Evolutionary conservation across 345 rosid species (phyloP).

Genomic region (Eutrema japonicum): DNA sequence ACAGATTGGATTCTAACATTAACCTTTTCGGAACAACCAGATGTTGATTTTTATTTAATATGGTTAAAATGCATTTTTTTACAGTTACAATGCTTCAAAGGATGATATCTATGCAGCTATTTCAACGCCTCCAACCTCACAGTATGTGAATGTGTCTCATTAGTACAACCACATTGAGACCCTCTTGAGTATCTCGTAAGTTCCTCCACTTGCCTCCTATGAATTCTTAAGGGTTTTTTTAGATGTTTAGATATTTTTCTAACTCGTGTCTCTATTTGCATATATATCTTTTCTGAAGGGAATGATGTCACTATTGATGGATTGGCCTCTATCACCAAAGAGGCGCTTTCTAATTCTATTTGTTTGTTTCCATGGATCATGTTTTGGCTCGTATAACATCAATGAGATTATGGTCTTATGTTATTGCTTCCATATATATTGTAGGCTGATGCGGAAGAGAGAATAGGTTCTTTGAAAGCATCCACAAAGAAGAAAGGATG

Average conservation of each 20-base stretch:
- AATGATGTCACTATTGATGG: constrained; percentile 76
- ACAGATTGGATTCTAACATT: neutral
- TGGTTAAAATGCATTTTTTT: neutral
- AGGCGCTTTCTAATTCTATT: constrained; percentile 64
- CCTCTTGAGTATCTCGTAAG: constrained; percentile 84
- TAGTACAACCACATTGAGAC: constrained; percentile 83
- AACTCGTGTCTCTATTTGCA: constrained; percentile 14
- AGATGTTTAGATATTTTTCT: neutral
- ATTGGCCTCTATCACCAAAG: constrained; percentile 51
- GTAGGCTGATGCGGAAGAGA: constrained; percentile 60
- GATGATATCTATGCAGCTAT: constrained; percentile 71
- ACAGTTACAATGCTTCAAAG: constrained; percentile 89
- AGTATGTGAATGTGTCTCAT: constrained; percentile 61
- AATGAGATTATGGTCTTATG: too few species aligned
- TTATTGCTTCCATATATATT: too few species aligned
- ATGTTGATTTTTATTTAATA: neutral
- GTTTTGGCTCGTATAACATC: neutral
- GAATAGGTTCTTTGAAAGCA: constrained; percentile 52
- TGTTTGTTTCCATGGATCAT: too few species aligned
- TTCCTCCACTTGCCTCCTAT: neutral
- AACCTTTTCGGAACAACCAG: neutral
- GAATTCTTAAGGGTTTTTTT: neutral
- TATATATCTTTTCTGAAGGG: constrained; percentile 84
- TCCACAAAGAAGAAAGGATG: neutral
- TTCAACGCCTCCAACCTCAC: constrained; percentile 54